Conservation (phyloP, 1,139 yeast genomes). For the Sugiyamaella japonica region DNA sequence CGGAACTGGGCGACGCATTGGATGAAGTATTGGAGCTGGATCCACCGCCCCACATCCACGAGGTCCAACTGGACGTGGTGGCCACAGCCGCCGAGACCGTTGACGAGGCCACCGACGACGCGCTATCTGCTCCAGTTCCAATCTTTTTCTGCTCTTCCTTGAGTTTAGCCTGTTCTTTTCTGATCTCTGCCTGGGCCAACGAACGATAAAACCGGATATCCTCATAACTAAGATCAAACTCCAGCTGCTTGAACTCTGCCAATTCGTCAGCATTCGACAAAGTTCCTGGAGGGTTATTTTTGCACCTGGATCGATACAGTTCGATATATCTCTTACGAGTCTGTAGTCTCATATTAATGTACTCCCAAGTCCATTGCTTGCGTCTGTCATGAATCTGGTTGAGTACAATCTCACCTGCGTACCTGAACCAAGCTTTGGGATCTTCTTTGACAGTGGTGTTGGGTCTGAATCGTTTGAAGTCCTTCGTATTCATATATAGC, state of each 20-base stretch:
- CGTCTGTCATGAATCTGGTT: slow-evolving; percentile 80
- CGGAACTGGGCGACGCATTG: slow-evolving; percentile 33
- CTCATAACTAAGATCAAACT: slow-evolving; percentile 63
- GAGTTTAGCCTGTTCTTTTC: slow-evolving; percentile 51
- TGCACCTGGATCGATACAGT: slow-evolving; percentile 62
- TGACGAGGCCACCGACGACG: slow-evolving; percentile 14
- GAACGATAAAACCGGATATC: slow-evolving; percentile 85
- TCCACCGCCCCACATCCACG: slow-evolving; percentile 43
- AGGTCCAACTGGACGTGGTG: slow-evolving; percentile 33
- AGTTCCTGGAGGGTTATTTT: slow-evolving; percentile 32
- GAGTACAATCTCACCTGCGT: slow-evolving; percentile 70
- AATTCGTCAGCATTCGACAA: slow-evolving; percentile 42
- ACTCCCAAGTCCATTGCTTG: slow-evolving; percentile 87
- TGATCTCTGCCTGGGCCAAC: slow-evolving; percentile 64
- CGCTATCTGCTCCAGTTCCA: neutral
- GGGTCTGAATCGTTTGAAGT: slow-evolving; percentile 74
- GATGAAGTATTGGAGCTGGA: slow-evolving; percentile 25
- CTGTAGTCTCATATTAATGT: slow-evolving; percentile 67
- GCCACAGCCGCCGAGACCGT: slow-evolving; percentile 20
- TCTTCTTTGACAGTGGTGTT: slow-evolving; percentile 56
- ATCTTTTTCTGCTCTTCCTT: slow-evolving; percentile 17
- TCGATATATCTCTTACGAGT: slow-evolving; percentile 67
- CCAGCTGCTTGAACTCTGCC: slow-evolving; percentile 52
- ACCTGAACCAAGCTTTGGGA: slow-evolving; percentile 80
- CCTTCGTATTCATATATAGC: slow-evolving; percentile 73